Conservation (phyloP, 1,284 basidiomycete genomes). For the Ceratobasidium sp. region DNA sequence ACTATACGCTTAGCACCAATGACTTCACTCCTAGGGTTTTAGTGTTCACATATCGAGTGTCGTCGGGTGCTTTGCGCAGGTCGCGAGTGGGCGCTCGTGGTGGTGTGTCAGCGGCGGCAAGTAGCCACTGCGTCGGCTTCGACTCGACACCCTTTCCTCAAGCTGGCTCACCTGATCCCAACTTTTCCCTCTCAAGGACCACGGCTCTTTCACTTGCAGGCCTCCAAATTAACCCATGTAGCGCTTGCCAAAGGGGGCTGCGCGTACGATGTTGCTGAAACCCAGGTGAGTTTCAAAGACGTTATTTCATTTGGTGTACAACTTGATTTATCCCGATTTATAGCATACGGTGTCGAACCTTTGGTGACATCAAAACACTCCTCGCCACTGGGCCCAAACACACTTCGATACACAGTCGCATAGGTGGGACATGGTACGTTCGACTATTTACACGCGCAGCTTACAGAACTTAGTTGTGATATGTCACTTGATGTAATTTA, state of each 20-base stretch:
- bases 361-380: no score
- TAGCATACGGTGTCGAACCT: no score
- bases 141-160: slow-evolving; percentile 74
- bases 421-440: no score
- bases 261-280: slow-evolving; percentile 57
- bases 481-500: no score
- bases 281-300: no score
- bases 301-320: no score
- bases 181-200: slow-evolving; percentile 73
- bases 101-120: slow-evolving; percentile 61
- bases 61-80: slow-evolving; percentile 61
- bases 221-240: slow-evolving; percentile 79
- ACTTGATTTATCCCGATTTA: no score
- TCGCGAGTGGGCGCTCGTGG: slow-evolving; percentile 61
- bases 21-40: slow-evolving; percentile 38
- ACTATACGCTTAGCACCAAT: slow-evolving; percentile 6
- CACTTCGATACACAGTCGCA: no score
- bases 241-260: slow-evolving; percentile 85
- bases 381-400: no score
- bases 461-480: no score
- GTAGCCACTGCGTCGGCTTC: slow-evolving; percentile 84
- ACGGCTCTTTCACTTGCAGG: slow-evolving; percentile 75
- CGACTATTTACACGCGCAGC: no score
- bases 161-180: slow-evolving; percentile 63
- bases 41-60: slow-evolving; percentile 46